Evolutionary conservation across 164 flowering plant genomes (phyloP), one percentile per base, ranked within the genome.

Genomic region (Kingdonia uniflora): DNA sequence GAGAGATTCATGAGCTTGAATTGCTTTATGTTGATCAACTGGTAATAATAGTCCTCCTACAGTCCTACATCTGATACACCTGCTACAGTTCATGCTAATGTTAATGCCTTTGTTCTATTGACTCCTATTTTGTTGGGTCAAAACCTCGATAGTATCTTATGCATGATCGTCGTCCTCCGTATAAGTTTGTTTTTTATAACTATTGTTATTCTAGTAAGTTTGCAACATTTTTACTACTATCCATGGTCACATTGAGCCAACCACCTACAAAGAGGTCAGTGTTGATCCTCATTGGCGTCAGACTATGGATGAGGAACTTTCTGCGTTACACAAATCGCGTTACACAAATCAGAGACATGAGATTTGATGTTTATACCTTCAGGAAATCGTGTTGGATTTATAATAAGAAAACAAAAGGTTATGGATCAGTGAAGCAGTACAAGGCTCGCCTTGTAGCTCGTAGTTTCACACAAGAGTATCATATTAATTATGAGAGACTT

Each of bases 281-380:
- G n/a, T 29, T 29, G 53, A 50, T 10, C 53, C 53, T 16, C 12
- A 1, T 19, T 49, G 52, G 52, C 19, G 19, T 6, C 17, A 49
- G 19, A 29, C 38, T 14, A 49, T 49, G 52, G 25, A 12, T 38
- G 43, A 52, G 1, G 55, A 52, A 7, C 26, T 52, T 19, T 52
- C 25, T 19, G 43, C 43, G 0, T 38, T 52, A 2, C 55, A 37
- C 17, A 37, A 38, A 17, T 33, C 55, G 4, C 8, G 0, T 38
- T 52, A 2, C 55, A 37, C 17, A 37, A 38, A 17, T 33, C 55
- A 11, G 0, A 29, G 0, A 52, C 43, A 1, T 52, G 43, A 40
- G 42, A 43, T 14, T 56, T 44, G 29, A 10, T 29, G 2, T 23
- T 15, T 1, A 26, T 56, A 8, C 51, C 51, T 17, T 19, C 19